Base-by-base conservation (phyloP, 495 filamentous ascomycete species). In the Oidiodendron maius region DNA sequence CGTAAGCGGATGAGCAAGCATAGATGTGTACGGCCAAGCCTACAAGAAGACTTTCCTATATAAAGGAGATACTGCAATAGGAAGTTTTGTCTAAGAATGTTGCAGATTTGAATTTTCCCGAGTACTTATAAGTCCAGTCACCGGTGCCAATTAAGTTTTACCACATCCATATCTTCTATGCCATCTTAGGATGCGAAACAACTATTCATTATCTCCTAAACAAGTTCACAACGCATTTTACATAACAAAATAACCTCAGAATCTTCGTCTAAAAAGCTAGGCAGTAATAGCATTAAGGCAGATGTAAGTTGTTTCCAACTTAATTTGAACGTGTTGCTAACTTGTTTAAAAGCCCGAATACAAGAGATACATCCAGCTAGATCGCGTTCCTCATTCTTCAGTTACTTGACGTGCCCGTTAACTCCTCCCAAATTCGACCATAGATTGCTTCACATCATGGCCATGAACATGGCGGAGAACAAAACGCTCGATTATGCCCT, bases 401-500 rank as follows among this genome's bases (percentile, higher is more conserved):
- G 13, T 47, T 24, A 37, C 44, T 39, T 21, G 28, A 3, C 45
- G 22, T 39, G 32, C 45, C 32, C 30, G 23, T 35, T 35, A 23
- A 18, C 4, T 40, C 45, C 32, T 39, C 35, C 35, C 32, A 35
- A 48, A 11, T 18, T 39, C 45, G 35, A 48, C 34, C 45, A 39
- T 6, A 38, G 18, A 38, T 39, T 40, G 47, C 10, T 50, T 16
- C 40, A 36, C 47, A 50, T 44, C 37, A 50, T 50, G 36, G 28
- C 45, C 41, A 22, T 45, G 35, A 51, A 50, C 39, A 52, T 53
- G 39, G 42, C 43, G 50, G 39, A 26, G 26, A 57, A 53, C 18
- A 57, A 37, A 57, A 46, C 50, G 10, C 21, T 62, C 28, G 25
- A 59, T 24, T 59, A 36, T 52, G 47, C 48, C 50, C 50, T 62